phyloP scores from a whole-genome alignment of 106 monocot genomes.

The Phalaenopsis equestris region DNA sequence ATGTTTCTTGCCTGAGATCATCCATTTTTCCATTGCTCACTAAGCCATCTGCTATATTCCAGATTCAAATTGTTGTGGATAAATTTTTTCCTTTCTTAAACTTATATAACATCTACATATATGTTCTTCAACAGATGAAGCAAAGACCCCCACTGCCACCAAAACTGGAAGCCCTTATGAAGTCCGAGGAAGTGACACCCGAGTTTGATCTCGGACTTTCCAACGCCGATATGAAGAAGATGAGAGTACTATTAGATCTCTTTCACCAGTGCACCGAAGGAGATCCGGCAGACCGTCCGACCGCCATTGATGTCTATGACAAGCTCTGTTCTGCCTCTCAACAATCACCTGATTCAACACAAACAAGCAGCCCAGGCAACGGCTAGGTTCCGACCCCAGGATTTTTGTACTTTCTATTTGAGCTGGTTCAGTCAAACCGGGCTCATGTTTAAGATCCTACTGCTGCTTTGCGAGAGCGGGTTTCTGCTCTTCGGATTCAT shows the following conservation, averaged over 20 bases:
- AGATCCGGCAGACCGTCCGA: constrained; percentile 64
- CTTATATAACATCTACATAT: neutral
- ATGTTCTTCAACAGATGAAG: constrained; percentile 30
- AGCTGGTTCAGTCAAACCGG: neutral
- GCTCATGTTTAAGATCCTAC: neutral
- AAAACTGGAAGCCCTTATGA: constrained; percentile 47
- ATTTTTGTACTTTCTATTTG: no score
- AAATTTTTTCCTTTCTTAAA: neutral
- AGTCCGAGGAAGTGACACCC: constrained; percentile 20
- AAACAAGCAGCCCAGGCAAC: neutral
- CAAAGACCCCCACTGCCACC: constrained; percentile 58
- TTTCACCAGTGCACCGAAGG: constrained; percentile 60
- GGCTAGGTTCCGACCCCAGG: neutral
- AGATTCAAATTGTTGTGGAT: no score
- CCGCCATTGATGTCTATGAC: constrained; percentile 50
- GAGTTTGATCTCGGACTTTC: constrained; percentile 18
- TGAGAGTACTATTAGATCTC: constrained; percentile 55
- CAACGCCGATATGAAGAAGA: constrained; percentile 24
- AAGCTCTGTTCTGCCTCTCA: constrained; percentile 20
- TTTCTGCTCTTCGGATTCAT: no score
- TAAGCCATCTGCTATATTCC: no score
- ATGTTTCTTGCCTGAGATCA: no score
- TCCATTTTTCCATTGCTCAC: no score
- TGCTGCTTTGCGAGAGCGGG: neutral
- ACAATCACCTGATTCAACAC: neutral